A percentile compares a stretch with the other conserved stretches of the same genome.
Conservation (phyloP, 208 protist genomes). For the Trypanosoma lewisi region DNA sequence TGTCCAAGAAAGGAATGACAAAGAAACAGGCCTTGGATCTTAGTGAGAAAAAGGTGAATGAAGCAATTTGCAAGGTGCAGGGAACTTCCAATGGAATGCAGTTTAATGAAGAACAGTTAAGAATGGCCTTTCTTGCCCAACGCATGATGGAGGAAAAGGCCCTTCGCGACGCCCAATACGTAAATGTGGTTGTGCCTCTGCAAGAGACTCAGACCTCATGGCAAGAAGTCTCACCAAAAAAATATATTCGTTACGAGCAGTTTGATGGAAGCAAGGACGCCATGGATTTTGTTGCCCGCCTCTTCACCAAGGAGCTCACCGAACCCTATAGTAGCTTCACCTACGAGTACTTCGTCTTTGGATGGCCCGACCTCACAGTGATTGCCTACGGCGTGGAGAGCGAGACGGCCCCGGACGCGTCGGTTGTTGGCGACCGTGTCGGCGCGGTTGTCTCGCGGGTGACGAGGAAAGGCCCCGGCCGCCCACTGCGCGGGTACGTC, state of each 20-base stretch:
- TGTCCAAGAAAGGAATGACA: constrained; percentile 62
- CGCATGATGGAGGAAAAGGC: constrained; percentile 38
- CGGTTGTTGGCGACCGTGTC: constrained; percentile 72
- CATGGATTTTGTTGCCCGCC: constrained; percentile 88
- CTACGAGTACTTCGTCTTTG: constrained; percentile 98
- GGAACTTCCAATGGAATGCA: constrained; percentile 16
- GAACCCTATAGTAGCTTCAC: constrained; percentile 99
- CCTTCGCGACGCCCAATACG: constrained; percentile 48
- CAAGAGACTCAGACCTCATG: constrained; percentile 45
- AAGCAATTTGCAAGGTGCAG: constrained; percentile 32
- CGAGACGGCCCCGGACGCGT: constrained; percentile 43
- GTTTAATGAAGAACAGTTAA: constrained; percentile 35
- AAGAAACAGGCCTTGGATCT: constrained; percentile 52
- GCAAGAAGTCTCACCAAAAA: constrained; percentile 64
- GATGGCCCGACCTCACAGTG: constrained; percentile 95
- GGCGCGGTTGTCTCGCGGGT: constrained; percentile 91
- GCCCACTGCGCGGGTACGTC: constrained; percentile 94
- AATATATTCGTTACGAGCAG: constrained; percentile 82
- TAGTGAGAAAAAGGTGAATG: constrained; percentile 39
- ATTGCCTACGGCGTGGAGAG: constrained; percentile 77
- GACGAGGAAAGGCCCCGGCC: constrained; percentile 56
- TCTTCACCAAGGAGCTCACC: constrained; percentile 95
- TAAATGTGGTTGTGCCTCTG: constrained; percentile 59
- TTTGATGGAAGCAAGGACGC: constrained; percentile 71
- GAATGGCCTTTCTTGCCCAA: constrained; percentile 38